A percentile compares a stretch with the other conserved stretches of the same genome.
Evolutionary conservation across 345 rosid species (phyloP).

Genomic region (Euphorbia lathyris): DNA sequence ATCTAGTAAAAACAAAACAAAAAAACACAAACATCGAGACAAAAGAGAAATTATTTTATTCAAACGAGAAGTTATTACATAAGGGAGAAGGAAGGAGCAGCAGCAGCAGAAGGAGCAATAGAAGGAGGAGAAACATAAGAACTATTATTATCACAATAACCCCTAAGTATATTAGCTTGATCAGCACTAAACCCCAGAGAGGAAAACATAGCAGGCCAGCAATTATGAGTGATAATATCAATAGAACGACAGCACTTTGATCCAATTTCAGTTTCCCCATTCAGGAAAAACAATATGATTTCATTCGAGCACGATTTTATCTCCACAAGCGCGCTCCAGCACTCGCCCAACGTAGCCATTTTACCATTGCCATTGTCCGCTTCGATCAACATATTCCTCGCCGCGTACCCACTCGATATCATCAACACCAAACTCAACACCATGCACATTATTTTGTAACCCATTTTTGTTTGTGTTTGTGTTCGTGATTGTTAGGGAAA

Average conservation of each 20-base stretch:
- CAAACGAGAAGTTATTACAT: too few relatives aligned
- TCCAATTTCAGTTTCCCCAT: constrained; percentile 57
- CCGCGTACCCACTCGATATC: constrained; percentile 14
- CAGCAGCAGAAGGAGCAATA: constrained; percentile 7
- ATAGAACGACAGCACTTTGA: constrained; percentile 59
- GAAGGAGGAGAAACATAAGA: constrained; percentile 1
- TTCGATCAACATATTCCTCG: constrained; percentile 17
- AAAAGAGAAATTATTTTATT: too few relatives aligned
- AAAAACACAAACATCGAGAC: too few relatives aligned
- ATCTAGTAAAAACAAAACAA: too few relatives aligned
- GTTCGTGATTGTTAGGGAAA: not conserved
- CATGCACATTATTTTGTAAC: constrained; percentile 8
- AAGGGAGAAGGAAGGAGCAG: constrained; percentile 20
- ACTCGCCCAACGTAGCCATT: constrained; percentile 47
- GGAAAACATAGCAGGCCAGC: constrained; percentile 86
- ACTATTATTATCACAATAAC: constrained; percentile 62
- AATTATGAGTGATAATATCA: constrained; percentile 44
- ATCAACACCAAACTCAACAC: constrained; percentile 22
- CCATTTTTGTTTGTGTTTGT: constrained; percentile 9
- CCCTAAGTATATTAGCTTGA: constrained; percentile 54
- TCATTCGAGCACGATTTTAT: constrained; percentile 71
- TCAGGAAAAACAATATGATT: constrained; percentile 55
- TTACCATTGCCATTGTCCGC: constrained; percentile 11
- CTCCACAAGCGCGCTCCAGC: constrained; percentile 64
- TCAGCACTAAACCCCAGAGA: constrained; percentile 60